phyloP scores from a whole-genome alignment of 495 filamentous ascomycete species.

The Umbilicaria muhlenbergii region DNA sequence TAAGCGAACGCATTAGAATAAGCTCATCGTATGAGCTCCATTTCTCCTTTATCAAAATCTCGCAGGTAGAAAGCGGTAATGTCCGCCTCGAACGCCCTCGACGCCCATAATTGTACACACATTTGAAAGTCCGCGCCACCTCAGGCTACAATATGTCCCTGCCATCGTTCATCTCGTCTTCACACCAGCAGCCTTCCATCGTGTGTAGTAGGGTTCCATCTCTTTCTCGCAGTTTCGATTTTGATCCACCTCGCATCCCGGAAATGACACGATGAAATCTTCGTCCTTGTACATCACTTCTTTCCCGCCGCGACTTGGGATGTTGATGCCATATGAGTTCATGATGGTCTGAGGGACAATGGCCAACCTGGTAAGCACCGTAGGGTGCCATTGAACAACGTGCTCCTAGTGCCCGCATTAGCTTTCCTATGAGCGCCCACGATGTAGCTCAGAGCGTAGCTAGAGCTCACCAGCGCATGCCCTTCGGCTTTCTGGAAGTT shows the following conservation, averaged over 20 bases:
- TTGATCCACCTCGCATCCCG: constrained; percentile 44
- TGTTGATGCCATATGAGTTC: constrained; percentile 55
- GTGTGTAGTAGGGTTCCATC: constrained; percentile 36
- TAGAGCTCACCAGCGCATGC: constrained; percentile 65
- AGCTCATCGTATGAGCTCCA: too few species aligned
- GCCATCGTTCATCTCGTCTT: neutral
- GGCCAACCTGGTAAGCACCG: constrained; percentile 74
- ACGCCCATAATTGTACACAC: too few species aligned
- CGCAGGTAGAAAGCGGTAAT: too few species aligned
- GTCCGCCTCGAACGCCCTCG: too few species aligned
- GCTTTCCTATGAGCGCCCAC: too few species aligned
- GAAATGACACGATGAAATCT: constrained; percentile 68
- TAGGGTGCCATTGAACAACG: constrained; percentile 97
- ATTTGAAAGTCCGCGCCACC: too few species aligned
- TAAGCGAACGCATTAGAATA: too few species aligned
- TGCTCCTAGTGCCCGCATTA: constrained; percentile 42
- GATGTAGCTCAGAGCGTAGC: neutral
- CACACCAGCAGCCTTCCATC: constrained; percentile 17
- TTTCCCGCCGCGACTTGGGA: constrained; percentile 24
- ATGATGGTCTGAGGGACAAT: constrained; percentile 69
- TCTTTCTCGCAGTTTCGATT: constrained; percentile 55
- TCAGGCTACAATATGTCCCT: neutral
- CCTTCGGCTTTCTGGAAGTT: constrained; percentile 90
- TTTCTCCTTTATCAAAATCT: too few species aligned
- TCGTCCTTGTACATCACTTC: constrained; percentile 52